phyloP scores from a whole-genome alignment of 2,329 filamentous ascomycete genomes.

The Metarhizium rileyi region DNA sequence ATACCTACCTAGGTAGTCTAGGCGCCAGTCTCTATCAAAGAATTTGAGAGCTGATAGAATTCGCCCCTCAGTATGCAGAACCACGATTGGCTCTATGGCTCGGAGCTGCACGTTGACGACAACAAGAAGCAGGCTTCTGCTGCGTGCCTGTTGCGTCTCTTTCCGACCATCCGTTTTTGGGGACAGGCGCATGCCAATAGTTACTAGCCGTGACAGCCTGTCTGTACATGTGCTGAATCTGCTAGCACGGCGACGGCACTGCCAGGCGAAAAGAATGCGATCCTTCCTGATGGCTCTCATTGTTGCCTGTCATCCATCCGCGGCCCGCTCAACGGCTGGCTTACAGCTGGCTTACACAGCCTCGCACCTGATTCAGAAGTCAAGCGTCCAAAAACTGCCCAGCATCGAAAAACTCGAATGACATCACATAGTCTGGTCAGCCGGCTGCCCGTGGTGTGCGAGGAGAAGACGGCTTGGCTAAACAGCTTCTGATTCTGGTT shows the following conservation, averaged over 20 bases:
- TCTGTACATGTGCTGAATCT: not conserved
- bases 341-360: not conserved
- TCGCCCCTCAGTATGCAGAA: not conserved
- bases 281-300: no score
- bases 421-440: not conserved
- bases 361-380: not conserved
- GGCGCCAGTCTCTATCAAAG: not conserved
- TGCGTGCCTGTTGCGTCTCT: conserved; percentile 3
- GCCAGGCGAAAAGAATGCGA: no score
- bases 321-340: no score
- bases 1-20: not conserved
- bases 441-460: not conserved
- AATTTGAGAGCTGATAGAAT: not conserved
- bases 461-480: not conserved
- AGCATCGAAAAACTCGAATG: not conserved
- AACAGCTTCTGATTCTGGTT: not conserved
- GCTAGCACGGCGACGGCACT: not conserved
- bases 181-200: conserved; percentile 1
- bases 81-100: not conserved
- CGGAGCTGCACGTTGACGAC: conserved; percentile 17
- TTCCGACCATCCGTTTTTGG: conserved; percentile 12
- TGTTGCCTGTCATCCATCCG: not conserved
- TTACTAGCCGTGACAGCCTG: not conserved
- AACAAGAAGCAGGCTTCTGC: conserved; percentile 8
- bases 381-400: not conserved